phyloP scores from a whole-genome alignment of 805 yeast genomes.

The Wickerhamiella kurtzmanii region DNA sequence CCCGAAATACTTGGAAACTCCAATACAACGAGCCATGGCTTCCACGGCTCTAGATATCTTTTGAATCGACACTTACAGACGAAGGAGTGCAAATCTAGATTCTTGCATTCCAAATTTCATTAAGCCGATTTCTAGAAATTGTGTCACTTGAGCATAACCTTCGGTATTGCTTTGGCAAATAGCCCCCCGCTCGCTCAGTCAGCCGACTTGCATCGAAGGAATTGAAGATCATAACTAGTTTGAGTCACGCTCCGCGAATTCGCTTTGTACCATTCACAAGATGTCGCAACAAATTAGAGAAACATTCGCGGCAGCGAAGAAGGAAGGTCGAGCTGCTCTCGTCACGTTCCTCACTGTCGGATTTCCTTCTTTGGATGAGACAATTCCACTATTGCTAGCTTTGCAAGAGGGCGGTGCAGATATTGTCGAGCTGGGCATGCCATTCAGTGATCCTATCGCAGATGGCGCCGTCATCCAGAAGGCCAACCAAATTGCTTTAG shows the following conservation, averaged over 20 bases:
- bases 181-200: too few relatives aligned
- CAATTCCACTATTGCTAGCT: conserved; percentile 72
- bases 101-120: too few relatives aligned
- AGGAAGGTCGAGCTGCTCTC: conserved; percentile 67
- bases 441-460: conserved; percentile 96
- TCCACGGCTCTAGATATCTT: too few relatives aligned
- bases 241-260: neutral
- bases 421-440: conserved; percentile 86
- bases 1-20: too few relatives aligned
- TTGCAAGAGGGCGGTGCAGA: conserved; percentile 95
- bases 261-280: neutral
- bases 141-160: too few relatives aligned
- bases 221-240: neutral
- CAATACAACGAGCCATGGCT: too few relatives aligned
- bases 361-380: conserved; percentile 75
- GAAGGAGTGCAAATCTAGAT: too few relatives aligned
- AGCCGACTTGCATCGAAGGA: too few relatives aligned
- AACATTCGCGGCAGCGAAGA: conserved; percentile 46
- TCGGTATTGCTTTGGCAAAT: too few relatives aligned
- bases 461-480: conserved; percentile 96
- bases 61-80: too few relatives aligned
- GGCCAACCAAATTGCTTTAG: conserved; percentile 64
- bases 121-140: too few relatives aligned
- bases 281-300: conserved; percentile 46
- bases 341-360: conserved; percentile 93